These are phyloP conservation scores for Kluyveromyces marxianus DNA, from an alignment of 1,139 yeast genomes.

Conservation along the genomic window DNA sequence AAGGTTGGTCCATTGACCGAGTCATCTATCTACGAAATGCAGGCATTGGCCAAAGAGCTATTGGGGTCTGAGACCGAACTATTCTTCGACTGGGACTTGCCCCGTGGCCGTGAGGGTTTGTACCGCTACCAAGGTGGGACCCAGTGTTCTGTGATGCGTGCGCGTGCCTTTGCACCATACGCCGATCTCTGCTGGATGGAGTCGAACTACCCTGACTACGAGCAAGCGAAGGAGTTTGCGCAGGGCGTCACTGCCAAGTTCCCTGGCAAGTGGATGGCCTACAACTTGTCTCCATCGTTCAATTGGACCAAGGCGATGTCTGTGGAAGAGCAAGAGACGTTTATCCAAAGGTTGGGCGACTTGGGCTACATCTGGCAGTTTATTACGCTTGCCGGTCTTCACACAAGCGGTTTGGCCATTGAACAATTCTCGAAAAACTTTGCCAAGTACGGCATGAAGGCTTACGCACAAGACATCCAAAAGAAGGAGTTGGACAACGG, in stretches of 20 bases:
- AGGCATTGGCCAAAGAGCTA: conserved; percentile 64
- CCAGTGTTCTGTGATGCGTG: conserved; percentile 96
- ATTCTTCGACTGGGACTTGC: conserved; percentile 92
- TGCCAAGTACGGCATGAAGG: conserved; percentile 85
- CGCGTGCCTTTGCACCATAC: conserved; percentile 91
- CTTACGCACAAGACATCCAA: conserved; percentile 84
- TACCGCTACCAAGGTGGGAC: conserved; percentile 96
- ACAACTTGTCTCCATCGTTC: conserved; percentile 93
- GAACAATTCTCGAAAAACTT: conserved; percentile 78
- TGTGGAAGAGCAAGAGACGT: conserved; percentile 79
- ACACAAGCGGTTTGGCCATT: conserved; percentile 89
- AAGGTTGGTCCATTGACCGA: conserved; percentile 69
- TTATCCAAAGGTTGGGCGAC: conserved; percentile 77
- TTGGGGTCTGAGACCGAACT: conserved; percentile 80
- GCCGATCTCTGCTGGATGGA: conserved; percentile 99
- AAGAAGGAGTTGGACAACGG: conserved; percentile 81
- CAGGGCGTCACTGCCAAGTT: conserved; percentile 74
- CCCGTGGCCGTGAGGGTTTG: conserved; percentile 96
- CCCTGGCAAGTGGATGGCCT: conserved; percentile 94
- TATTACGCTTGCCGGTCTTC: conserved; percentile 95
- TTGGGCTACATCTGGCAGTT: conserved; percentile 98
- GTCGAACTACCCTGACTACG: conserved; percentile 88
- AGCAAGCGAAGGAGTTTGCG: conserved; percentile 92
- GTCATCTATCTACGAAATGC: conserved; percentile 75
- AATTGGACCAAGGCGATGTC: conserved; percentile 97